Base-by-base conservation (phyloP, 139 green algal species). In the Ettlia oleoabundans region DNA sequence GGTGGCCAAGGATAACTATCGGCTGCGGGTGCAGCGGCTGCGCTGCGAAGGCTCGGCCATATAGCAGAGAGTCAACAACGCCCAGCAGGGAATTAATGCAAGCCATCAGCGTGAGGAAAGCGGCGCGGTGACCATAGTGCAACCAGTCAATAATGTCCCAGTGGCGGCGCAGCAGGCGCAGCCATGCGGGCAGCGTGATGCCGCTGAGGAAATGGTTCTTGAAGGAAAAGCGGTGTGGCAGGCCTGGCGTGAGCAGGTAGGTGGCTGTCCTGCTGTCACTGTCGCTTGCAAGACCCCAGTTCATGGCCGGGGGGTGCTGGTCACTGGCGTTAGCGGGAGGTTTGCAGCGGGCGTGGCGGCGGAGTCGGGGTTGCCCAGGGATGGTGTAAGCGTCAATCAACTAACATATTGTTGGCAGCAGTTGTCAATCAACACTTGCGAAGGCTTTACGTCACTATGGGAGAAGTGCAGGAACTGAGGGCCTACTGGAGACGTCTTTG, bases 1-100 rank as follows among this genome's bases (percentile, higher is more conserved):
- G 88, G 73, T 92, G 91, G 2, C 64, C 92, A 32, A 96, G 78
- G 26, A 96, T 88, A 58, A 94, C 89, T 1, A 94, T 62, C 2
- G 90, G 90, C 32, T 89, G 52, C 19, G 85, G 80, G 53, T 92
- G 75, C n/a, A 94, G 78, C 18, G 51, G 22, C 78, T 88, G 76
- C 52, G 24, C 53, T 19, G 52, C 58, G 6, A 93, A 76, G 0
- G 47, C 4, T 0, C 70, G 38, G 21, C 68, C 47, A 63, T 88
- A 91, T 1, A 92, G 61, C 78, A 90, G 66, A 73, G 67, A 82
- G 38, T 94, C 91, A 0, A 87, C 22, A 2, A 88, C n/a, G 8
- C 84, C 81, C 10, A 91, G 67, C 2, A 80, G 5, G 1, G 78
- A 85, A 83, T 93, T 93, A 40, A 94, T 6, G 7, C 84, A 4